A percentile compares a stretch with the other conserved stretches of the same genome.
These are phyloP conservation scores for Nicotiana tomentosiformis DNA, from an alignment of 257 asterid genomes.

Conservation along the genomic window DNA sequence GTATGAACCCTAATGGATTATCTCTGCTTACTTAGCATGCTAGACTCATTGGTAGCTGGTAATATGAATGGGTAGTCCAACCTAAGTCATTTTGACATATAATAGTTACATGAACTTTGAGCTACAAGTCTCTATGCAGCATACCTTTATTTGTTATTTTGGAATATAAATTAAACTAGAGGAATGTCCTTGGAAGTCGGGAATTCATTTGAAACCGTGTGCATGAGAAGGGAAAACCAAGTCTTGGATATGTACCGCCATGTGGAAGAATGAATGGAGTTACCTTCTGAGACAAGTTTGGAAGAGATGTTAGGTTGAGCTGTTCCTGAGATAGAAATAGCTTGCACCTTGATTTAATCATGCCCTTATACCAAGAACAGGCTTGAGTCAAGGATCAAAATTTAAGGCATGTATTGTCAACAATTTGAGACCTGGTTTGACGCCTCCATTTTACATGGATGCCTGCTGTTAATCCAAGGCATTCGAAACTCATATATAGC, in stretches of 20 bases:
- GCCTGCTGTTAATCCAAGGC: not conserved
- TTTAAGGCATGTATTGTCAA: not conserved
- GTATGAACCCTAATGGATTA: not conserved
- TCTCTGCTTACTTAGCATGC: not conserved
- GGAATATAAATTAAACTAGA: not conserved
- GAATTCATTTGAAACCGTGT: not conserved
- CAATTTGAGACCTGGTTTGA: not conserved
- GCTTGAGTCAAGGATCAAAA: slow-evolving; percentile 1
- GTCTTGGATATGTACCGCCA: not conserved
- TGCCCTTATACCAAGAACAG: not conserved
- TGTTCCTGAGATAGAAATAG: not conserved
- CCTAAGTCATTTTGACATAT: not conserved
- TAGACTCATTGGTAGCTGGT: not conserved
- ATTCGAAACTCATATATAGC: not conserved
- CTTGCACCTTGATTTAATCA: not conserved
- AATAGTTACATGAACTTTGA: not conserved
- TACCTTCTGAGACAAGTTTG: not conserved
- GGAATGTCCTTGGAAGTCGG: not conserved
- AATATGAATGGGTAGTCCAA: not conserved
- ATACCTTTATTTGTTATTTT: not conserved
- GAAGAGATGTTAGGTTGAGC: not conserved
- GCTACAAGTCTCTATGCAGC: not conserved
- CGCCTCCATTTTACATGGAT: not conserved
- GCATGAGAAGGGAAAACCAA: not conserved
- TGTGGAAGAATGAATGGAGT: not conserved